Base-by-base conservation (phyloP, 2,329 filamentous ascomycete genomes). In the Colletotrichum lupini region DNA sequence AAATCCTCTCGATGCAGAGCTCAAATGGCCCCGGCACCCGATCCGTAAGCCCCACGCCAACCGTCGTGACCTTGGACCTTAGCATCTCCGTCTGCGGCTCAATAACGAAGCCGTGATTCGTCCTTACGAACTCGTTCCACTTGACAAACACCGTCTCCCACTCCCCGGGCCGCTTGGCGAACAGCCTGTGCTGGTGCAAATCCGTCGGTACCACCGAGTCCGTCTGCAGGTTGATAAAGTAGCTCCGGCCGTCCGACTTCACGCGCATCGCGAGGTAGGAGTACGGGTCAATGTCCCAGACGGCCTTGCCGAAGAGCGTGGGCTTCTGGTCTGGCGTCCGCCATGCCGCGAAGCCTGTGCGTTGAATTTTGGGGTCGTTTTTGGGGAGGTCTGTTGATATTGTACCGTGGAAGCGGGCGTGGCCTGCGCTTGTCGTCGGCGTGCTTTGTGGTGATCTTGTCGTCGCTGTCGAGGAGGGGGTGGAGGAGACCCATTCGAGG, bases 141-240 rank as follows among this genome's bases (percentile, higher is more conserved):
- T 93, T 93, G 75, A 99, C 93, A 59, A 97, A 83, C n/a, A 98
- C 90, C 1, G 97, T 98, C 87, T 99, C 96, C 97, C 97, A 99
- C 78, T 95, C 89, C 1, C 95, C 95, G 0, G 94, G 92, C 9
- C 90, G 90, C 79, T 92, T 92, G 9, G 93, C 89, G 77, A 95
- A 97, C 5, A 99, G 84, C 62, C 97, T 88, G 82, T 99, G 97
- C 82, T 99, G 97, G 82, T 98, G 97, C 75, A 99, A 87, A 81
- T 99, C 97, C n/a, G 95, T 96, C 12, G 95, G 94, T 60, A 98
- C 94, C 68, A 99, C 92, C 1, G 94, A 94, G 80, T 99, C 96
- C 3, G 95, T 98, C 85, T 98, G 97, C 19, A 99, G 86, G 82
- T 99, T 99, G 79, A 99, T 91, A 71, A 98, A 94, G 85, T 98